Evolutionary conservation across 2,329 filamentous ascomycete species (phyloP).

Genomic region (Cladosporium sp.): DNA sequence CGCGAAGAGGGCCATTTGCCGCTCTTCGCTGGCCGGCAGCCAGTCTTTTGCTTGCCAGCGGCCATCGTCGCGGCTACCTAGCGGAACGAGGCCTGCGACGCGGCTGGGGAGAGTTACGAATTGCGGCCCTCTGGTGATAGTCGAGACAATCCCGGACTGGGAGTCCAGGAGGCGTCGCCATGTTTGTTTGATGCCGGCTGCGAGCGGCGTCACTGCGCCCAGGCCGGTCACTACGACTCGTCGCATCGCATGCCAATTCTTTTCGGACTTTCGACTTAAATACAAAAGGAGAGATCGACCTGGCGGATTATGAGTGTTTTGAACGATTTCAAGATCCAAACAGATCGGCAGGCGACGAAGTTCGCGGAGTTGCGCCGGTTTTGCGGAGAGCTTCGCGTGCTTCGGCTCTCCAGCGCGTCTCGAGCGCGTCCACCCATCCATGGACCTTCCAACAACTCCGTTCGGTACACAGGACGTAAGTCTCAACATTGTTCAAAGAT

Average conservation of each 20-base stretch:
- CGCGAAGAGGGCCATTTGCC: slow-evolving; percentile 83
- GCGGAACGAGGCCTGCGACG: slow-evolving; percentile 76
- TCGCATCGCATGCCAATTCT: slow-evolving; percentile 39
- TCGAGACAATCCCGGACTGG: slow-evolving; percentile 72
- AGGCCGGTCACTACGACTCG: slow-evolving; percentile 46
- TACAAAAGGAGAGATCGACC: too few relatives aligned
- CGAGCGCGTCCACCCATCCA: too few relatives aligned
- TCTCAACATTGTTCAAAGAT: too few relatives aligned
- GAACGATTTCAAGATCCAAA: too few relatives aligned
- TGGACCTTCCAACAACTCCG: too few relatives aligned
- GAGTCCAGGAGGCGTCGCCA: slow-evolving; percentile 78
- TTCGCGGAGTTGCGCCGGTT: too few relatives aligned
- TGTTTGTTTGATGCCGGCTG: slow-evolving; percentile 52
- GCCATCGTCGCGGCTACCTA: slow-evolving; percentile 39
- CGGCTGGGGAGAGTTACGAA: slow-evolving; percentile 75
- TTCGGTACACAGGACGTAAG: too few relatives aligned
- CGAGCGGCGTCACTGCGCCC: slow-evolving; percentile 41
- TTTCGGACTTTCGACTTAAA: too few relatives aligned
- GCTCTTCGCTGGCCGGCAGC: slow-evolving; percentile 49
- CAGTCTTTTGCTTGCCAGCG: slow-evolving; percentile 44
- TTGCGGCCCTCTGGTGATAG: slow-evolving; percentile 53
- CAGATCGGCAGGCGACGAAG: too few relatives aligned
- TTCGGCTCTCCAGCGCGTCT: too few relatives aligned
- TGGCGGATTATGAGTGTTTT: too few relatives aligned
- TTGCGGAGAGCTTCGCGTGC: too few relatives aligned